phyloP scores from a whole-genome alignment of 2,329 filamentous ascomycete genomes.

The Penicillium capsulatum region DNA sequence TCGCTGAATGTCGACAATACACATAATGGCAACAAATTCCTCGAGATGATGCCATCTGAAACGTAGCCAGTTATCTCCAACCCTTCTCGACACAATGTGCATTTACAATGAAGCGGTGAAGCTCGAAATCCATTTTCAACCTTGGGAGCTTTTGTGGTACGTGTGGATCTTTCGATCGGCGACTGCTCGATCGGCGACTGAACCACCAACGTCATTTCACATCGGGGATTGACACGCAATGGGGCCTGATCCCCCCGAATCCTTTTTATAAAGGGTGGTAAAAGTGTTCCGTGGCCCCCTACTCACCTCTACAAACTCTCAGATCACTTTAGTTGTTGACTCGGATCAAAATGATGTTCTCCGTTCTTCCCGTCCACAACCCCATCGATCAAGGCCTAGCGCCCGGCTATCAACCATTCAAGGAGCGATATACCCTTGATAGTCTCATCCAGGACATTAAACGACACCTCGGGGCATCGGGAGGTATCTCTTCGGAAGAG shows the following conservation, averaged over 20 bases:
- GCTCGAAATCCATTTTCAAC: too few relatives aligned
- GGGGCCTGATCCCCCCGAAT: conserved; percentile 2
- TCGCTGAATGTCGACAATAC: too few relatives aligned
- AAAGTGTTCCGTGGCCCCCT: too few relatives aligned
- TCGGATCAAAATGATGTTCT: conserved; percentile 17
- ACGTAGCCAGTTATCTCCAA: too few relatives aligned
- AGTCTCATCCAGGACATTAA: conserved; percentile 28
- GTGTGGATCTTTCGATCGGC: conserved; percentile 5
- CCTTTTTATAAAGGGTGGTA: conserved; percentile 6
- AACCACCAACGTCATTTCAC: conserved; percentile 7
- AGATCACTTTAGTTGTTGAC: too few relatives aligned
- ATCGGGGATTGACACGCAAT: conserved; percentile 12
- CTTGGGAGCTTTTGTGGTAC: background rate
- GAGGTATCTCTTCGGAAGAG: conserved; percentile 25
- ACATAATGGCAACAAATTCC: too few relatives aligned
- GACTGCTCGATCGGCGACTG: conserved; percentile 21
- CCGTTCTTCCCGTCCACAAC: conserved; percentile 12
- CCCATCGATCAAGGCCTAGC: conserved; percentile 11
- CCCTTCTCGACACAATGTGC: too few relatives aligned
- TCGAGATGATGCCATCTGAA: too few relatives aligned
- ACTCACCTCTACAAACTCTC: too few relatives aligned
- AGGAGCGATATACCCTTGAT: conserved; percentile 21
- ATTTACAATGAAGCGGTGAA: too few relatives aligned
- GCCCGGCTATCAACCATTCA: conserved; percentile 16
- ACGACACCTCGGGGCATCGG: conserved; percentile 23